Percentiles rank a stretch among this genome's conserved stretches.
Evolutionary conservation across 2,329 filamentous ascomycete species (phyloP).

Genomic region (Leptographium wingfieldii): DNA sequence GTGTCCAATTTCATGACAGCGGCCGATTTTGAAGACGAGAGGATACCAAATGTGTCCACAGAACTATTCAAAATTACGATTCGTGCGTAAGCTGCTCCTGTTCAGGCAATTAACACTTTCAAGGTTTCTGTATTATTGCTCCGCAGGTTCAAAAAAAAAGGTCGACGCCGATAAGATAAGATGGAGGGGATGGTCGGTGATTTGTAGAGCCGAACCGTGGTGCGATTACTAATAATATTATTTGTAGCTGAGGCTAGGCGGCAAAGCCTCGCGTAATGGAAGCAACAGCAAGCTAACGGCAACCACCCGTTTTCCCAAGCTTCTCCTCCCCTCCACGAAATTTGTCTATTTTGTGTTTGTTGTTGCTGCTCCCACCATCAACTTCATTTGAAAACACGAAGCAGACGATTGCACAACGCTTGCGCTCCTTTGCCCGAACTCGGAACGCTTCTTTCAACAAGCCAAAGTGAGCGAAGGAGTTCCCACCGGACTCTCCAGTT

Average conservation of each 20-base stretch:
- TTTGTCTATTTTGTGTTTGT: neutral
- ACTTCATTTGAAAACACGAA: neutral
- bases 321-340: constrained; percentile 4
- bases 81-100: neutral
- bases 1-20: constrained; percentile 83
- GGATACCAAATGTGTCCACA: neutral
- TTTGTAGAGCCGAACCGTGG: constrained; percentile 1
- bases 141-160: neutral
- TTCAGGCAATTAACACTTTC: neutral
- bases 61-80: neutral
- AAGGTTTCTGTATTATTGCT: neutral
- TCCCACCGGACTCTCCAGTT: neutral
- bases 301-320: constrained; percentile 11
- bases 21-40: neutral
- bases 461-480: neutral
- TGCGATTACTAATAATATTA: constrained; percentile 2
- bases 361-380: constrained; percentile 1
- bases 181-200: constrained; percentile 3
- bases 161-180: constrained; percentile 7
- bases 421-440: neutral
- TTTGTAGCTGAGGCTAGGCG: constrained; percentile 17
- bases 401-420: neutral
- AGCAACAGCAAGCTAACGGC: constrained; percentile 11
- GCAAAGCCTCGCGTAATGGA: constrained; percentile 24
- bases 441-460: neutral